Conservation (phyloP, 2,329 filamentous ascomycete genomes). For the Stagonosporopsis rhizophila region DNA sequence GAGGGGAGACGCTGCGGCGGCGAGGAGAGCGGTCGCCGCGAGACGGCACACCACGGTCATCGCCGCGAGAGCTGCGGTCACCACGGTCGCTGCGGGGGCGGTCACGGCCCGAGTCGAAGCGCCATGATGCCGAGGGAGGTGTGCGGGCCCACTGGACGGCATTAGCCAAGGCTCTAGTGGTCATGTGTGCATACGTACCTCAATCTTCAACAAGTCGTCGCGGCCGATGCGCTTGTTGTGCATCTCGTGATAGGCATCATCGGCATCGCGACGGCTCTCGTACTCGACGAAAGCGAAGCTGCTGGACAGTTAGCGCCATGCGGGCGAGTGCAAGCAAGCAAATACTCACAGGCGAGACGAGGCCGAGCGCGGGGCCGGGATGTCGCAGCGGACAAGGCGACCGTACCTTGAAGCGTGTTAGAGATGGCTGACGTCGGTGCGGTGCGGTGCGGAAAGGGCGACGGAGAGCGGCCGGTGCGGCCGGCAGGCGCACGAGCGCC, state of each 20-base stretch:
- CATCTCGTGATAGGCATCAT: slow-evolving; percentile 99
- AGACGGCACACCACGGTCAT: slow-evolving; percentile 72
- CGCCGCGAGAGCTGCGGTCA: slow-evolving; percentile 74
- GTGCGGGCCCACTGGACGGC: slow-evolving; percentile 90
- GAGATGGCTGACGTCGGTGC: slow-evolving; percentile 41
- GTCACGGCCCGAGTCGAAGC: slow-evolving; percentile 81
- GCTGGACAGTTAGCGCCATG: slow-evolving; percentile 49
- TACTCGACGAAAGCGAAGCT: slow-evolving; percentile 99
- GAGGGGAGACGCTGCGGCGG: slow-evolving; percentile 58
- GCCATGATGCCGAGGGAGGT: slow-evolving; percentile 96
- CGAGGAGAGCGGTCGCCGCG: slow-evolving; percentile 72
- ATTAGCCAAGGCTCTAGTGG: slow-evolving; percentile 25
- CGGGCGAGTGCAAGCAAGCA: background rate
- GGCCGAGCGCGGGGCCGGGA: slow-evolving; percentile 92
- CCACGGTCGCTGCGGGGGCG: slow-evolving; percentile 56
- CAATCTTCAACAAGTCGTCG: slow-evolving; percentile 96
- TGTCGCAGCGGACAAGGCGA: slow-evolving; percentile 96
- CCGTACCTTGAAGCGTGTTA: slow-evolving; percentile 78
- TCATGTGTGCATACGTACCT: slow-evolving; percentile 66
- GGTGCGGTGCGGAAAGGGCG: slow-evolving; percentile 26
- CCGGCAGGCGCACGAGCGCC: slow-evolving; percentile 11
- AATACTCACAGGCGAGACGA: slow-evolving; percentile 91
- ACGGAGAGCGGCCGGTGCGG: slow-evolving; percentile 37
- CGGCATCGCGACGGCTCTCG: slow-evolving; percentile 95
- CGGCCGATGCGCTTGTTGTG: slow-evolving; percentile 98